Evolutionary conservation across 148 eudicot genomes (phyloP), one percentile per base, ranked within the genome.

Genomic region (Tetragonia tetragonoides): DNA sequence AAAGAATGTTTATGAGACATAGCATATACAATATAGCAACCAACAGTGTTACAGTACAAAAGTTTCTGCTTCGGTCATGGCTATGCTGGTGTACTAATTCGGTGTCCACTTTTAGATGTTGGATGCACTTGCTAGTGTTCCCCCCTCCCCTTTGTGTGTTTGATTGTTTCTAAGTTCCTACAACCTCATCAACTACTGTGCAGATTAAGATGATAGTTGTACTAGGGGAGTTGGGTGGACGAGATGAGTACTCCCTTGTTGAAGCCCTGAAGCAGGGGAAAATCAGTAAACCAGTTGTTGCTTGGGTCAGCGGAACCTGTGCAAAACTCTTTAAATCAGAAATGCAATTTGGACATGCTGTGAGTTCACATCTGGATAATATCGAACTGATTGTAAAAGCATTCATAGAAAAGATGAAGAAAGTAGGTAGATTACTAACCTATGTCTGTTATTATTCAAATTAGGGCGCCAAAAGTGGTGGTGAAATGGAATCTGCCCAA

Each of bases 291-390:
- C 99, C 97, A 42, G 95, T 95, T 60, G 97, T 91, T 79, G 99
- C 97, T 72, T 95, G 97, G 99, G 99, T 95, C 84, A 95, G 99
- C 83, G 99, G 99, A 82, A 95, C 99, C 75, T 95, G 99, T 83
- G 99, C 99, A 46, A 88, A 84, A 78, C 97, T 95, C 74, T 95
- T 95, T 80, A 93, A 95, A 82, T 95, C 99, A 65, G 99, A 95
- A 93, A 97, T 95, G 81, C 99, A 95, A 83, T 93, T 95, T 84
- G 99, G 99, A 41, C 99, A 95, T 80, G 97, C 99, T 76, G 99
- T 95, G 78, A 89, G 97, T 79, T 76, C 66, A 61, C 77, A 28
- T 64, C 49, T 42, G 61, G 37, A 49, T 73, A 3, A 28, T 42
- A 54, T 74, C 44, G 53, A 62, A 34, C 40, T 59, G 6, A 61